Evolutionary conservation across 306 rosid genomes (phyloP).

Genomic region (Glycine latifolia): DNA sequence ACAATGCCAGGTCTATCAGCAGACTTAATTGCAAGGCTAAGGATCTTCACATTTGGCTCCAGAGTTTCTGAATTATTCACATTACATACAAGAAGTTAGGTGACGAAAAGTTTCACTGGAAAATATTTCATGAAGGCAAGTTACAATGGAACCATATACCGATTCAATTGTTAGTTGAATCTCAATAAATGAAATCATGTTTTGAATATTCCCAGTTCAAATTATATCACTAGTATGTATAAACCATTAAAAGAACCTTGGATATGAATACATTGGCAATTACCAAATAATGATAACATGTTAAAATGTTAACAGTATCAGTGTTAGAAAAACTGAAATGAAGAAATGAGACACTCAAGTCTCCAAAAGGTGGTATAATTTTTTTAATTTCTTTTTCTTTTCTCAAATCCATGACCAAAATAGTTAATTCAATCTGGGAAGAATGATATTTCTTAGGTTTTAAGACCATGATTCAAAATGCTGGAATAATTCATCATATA

Average conservation of each 20-base stretch:
- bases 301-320: background rate
- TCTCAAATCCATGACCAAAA: background rate
- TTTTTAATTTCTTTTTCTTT: background rate
- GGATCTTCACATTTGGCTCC: constrained; percentile 89
- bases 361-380: constrained; percentile 7
- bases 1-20: constrained; percentile 76
- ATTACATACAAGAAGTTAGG: constrained; percentile 25
- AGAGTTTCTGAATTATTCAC: constrained; percentile 63
- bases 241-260: constrained; percentile 18
- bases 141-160: constrained; percentile 7
- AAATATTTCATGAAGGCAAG: constrained; percentile 20
- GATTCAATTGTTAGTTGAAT: constrained; percentile 22
- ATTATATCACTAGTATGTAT: background rate
- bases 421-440: constrained; percentile 16
- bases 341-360: constrained; percentile 11
- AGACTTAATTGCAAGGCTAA: constrained; percentile 82
- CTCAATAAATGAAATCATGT: constrained; percentile 35
- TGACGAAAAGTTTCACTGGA: background rate
- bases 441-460: constrained; percentile 21
- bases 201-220: background rate
- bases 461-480: constrained; percentile 8
- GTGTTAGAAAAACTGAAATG: background rate
- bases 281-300: constrained; percentile 13
- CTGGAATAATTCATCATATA: background rate
- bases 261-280: constrained; percentile 20